These are phyloP conservation scores for Rauvolfia tetraphylla DNA, from an alignment of 257 asterid genomes.

Conservation along the genomic window DNA sequence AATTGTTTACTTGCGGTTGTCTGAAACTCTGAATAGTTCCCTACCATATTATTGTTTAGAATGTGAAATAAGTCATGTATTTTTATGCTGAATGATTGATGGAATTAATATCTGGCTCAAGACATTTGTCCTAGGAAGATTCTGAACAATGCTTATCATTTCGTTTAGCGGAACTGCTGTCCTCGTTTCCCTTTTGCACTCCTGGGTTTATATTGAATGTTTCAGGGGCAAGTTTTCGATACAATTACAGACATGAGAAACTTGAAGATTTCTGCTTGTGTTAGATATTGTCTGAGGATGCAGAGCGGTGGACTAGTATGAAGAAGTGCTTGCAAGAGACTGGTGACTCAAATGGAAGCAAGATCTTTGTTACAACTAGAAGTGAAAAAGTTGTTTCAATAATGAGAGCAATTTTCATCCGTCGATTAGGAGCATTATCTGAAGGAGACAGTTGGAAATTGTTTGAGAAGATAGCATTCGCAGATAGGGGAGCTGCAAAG, in stretches of 20 bases:
- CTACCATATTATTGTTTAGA: neutral
- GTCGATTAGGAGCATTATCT: constrained; percentile 15
- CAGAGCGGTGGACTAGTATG: no score
- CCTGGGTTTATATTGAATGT: no score
- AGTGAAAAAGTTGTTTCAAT: no score
- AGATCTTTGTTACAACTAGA: no score
- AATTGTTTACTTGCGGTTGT: neutral
- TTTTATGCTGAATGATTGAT: neutral
- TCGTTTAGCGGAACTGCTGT: no score
- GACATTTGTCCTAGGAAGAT: neutral
- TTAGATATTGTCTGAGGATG: no score
- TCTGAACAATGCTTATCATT: neutral
- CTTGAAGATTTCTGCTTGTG: no score
- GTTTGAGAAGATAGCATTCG: constrained; percentile 22
- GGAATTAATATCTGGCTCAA: neutral
- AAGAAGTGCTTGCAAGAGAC: no score
- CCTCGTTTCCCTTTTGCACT: no score
- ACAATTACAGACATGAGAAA: no score
- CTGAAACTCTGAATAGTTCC: neutral
- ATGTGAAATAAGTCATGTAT: neutral
- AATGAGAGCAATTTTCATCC: neutral
- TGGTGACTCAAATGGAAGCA: no score
- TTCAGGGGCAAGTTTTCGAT: no score
- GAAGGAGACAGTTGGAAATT: constrained; percentile 23
- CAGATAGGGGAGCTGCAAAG: constrained; percentile 8